Evolutionary conservation across 1,284 basidiomycete genomes (phyloP).

Genomic region (Lentinus polychrous): DNA sequence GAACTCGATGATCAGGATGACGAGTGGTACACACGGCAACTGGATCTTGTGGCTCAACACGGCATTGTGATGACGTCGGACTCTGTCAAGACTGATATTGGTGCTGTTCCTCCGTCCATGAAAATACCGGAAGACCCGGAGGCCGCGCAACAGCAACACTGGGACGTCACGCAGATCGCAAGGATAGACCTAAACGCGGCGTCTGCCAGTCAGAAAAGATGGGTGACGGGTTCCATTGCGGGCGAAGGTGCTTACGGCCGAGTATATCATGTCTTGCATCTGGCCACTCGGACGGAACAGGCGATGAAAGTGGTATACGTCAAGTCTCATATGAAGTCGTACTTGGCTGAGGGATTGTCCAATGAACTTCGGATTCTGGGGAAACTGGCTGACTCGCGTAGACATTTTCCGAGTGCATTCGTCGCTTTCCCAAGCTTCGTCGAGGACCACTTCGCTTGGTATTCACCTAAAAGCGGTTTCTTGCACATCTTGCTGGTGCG

Average conservation of each 20-base stretch:
- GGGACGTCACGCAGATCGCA: not conserved
- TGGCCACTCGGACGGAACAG: constrained; percentile 5
- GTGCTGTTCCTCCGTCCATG: not conserved
- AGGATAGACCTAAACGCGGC: not conserved
- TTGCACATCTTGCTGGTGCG: constrained; percentile 20
- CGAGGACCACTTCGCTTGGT: constrained; percentile 15
- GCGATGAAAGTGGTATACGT: constrained; percentile 22
- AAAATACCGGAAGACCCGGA: not conserved
- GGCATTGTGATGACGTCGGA: too few species aligned
- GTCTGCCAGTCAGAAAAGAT: constrained; percentile 1
- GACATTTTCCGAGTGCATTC: constrained; percentile 9
- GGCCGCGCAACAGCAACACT: not conserved
- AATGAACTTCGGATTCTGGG: constrained; percentile 20
- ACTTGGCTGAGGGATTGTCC: constrained; percentile 14
- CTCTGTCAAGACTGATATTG: not conserved
- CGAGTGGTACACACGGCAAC: too few species aligned
- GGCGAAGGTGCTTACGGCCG: constrained; percentile 18
- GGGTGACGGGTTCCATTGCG: constrained; percentile 15
- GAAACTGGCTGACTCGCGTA: constrained; percentile 4
- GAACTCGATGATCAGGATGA: too few species aligned
- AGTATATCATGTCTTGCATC: constrained; percentile 18
- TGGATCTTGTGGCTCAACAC: too few species aligned
- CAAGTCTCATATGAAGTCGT: constrained; percentile 5
- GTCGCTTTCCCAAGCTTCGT: constrained; percentile 15
- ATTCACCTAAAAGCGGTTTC: constrained; percentile 12